These are phyloP conservation scores for Rubia tinctorum DNA, from an alignment of 305 asterid genomes.

Conservation along the genomic window DNA sequence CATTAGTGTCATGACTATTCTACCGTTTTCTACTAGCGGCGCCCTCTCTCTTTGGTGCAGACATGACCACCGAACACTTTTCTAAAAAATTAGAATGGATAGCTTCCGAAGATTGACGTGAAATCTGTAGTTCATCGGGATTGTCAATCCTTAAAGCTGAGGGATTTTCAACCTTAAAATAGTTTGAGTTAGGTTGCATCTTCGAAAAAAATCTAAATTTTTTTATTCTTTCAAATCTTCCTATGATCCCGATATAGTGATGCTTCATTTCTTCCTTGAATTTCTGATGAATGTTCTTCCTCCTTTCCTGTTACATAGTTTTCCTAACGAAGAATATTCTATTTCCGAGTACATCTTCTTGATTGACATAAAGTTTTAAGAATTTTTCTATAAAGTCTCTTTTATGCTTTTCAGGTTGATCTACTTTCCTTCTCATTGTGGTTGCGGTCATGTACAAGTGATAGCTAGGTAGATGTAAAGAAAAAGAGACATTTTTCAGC, in stretches of 20 bases:
- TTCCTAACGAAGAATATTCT: background rate
- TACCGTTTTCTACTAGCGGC: conserved; percentile 25
- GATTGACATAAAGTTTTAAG: too few relatives aligned
- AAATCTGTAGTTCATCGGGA: conserved; percentile 44
- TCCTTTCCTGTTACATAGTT: background rate
- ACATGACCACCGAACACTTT: conserved; percentile 37
- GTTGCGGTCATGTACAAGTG: too few relatives aligned
- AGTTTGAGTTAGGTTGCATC: conserved; percentile 32
- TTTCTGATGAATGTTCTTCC: background rate
- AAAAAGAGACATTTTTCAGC: too few relatives aligned
- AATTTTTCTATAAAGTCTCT: too few relatives aligned
- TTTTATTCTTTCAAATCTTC: too few relatives aligned
- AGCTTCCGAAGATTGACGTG: conserved; percentile 54
- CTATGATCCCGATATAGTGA: background rate
- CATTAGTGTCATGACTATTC: conserved; percentile 28
- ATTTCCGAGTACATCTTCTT: background rate
- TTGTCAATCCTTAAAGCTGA: conserved; percentile 18
- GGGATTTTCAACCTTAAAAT: conserved; percentile 32
- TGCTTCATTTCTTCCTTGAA: background rate
- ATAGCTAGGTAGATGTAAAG: too few relatives aligned
- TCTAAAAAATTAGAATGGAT: conserved; percentile 52
- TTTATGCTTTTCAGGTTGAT: too few relatives aligned
- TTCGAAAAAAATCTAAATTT: too few relatives aligned
- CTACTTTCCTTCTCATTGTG: too few relatives aligned
- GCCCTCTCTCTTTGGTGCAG: conserved; percentile 21